Evolutionary conservation across 2,329 filamentous ascomycete genomes (phyloP), one percentile per base, ranked within the genome.

Genomic region (Aspergillus sp.): DNA sequence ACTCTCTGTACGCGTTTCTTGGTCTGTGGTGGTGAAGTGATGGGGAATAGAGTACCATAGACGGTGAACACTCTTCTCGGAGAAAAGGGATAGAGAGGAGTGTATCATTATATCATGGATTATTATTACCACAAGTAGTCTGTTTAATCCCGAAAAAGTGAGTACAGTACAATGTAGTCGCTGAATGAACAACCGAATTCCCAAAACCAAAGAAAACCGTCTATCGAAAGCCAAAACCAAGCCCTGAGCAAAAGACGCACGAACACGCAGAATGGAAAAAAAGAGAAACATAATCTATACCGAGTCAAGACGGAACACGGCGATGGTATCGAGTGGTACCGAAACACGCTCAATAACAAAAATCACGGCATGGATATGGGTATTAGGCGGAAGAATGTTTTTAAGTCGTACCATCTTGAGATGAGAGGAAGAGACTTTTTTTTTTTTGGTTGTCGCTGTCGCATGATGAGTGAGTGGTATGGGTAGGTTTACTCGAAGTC

Each of bases 401-500:
- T 19, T 36, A 36, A 36, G n/a, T 36, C n/a, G 34, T 36, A 36
- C 34, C 19, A 10, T 36, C 34, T 36, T 36, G 19, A 19, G 19
- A 19, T 19, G 19, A 19, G 19, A 19, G 19, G 19, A 19, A 19
- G 19, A 19, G 19, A 19, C 19, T 19, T 19, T 19, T 19, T 19
- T 19, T 1, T 19, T 19, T 19, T 19, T 19, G 19, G 19, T 19
- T 2, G 19, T 19, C 19, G 19, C 19, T 19, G 19, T 19, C 19
- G 19, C 19, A 19, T 19, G 19, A 19, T 19, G 19, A 19, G 19
- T 19, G 19, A 19, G 19, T 19, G 1, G 1, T 19, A 19, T 19
- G 19, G 19, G 19, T 19, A 2, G 19, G 9, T 50, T 45, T 59
- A 59, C 30, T 60, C 59, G 41, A 62, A 62, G 41, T 65, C 55